Evolutionary conservation across 495 filamentous ascomycete species (phyloP).

Genomic region (Daldinia vernicosa): DNA sequence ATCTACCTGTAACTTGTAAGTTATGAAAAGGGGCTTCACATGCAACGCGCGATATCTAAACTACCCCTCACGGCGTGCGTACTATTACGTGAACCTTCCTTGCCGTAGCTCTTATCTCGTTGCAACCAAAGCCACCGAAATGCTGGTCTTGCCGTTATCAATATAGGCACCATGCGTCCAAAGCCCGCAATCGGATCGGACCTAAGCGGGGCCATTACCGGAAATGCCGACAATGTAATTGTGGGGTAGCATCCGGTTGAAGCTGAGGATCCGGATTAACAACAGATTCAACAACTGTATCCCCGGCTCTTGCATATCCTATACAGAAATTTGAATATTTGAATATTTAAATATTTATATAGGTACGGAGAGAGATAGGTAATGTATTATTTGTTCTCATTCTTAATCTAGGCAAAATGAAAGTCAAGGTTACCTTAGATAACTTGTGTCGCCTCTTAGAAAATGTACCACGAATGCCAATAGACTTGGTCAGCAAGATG

Average conservation of each 20-base stretch:
- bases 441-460: too few species aligned
- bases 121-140: background rate
- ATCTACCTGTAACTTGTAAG: too few species aligned
- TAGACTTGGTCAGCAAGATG: background rate
- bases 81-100: background rate
- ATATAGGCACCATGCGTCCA: background rate
- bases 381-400: too few species aligned
- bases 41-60: background rate
- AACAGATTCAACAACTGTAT: too few species aligned
- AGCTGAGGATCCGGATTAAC: background rate
- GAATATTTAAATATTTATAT: too few species aligned
- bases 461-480: too few species aligned
- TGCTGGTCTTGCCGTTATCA: background rate
- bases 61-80: background rate
- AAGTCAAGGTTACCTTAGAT: too few species aligned
- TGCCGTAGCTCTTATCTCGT: background rate
- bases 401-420: too few species aligned
- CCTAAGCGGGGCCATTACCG: background rate
- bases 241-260: background rate
- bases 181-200: background rate
- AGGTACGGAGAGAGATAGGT: too few species aligned
- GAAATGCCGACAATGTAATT: background rate
- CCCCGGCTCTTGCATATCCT: too few species aligned
- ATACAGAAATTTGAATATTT: too few species aligned
- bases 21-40: background rate